phyloP scores from a whole-genome alignment of 176 grass and related monocot genomes.

The Aegilops speltoides region DNA sequence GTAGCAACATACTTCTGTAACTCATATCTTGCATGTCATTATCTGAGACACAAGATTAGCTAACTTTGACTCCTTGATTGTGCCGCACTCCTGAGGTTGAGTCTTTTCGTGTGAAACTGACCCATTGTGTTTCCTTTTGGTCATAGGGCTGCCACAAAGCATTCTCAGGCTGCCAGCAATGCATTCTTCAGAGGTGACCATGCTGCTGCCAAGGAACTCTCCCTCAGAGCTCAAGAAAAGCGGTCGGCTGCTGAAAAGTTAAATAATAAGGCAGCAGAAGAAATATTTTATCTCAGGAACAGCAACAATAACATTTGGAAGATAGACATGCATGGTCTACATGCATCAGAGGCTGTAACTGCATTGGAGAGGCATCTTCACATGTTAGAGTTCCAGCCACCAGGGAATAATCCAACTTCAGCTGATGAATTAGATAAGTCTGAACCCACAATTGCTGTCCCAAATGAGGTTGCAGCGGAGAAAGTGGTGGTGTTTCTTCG shows the following conservation, averaged over 20 bases:
- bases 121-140: constrained; percentile 14
- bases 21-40: constrained; percentile 22
- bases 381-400: constrained; percentile 51
- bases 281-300: constrained; percentile 77
- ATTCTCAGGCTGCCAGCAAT: constrained; percentile 80
- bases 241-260: constrained; percentile 58
- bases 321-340: constrained; percentile 84
- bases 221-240: constrained; percentile 61
- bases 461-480: constrained; percentile 11
- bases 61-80: neutral
- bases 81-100: neutral
- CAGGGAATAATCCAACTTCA: constrained; percentile 29
- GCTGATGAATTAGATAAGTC: constrained; percentile 27
- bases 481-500: constrained; percentile 35
- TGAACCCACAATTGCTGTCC: constrained; percentile 9
- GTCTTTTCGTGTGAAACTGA: constrained; percentile 2
- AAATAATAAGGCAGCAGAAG: constrained; percentile 68
- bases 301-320: constrained; percentile 62
- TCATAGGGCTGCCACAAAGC: constrained; percentile 68
- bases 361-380: constrained; percentile 58
- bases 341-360: constrained; percentile 78
- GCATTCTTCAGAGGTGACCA: constrained; percentile 79
- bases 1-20: neutral
- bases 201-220: constrained; percentile 59
- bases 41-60: constrained; percentile 18